phyloP scores from a whole-genome alignment of 495 filamentous ascomycete genomes.

The Venustampulla echinocandica region DNA sequence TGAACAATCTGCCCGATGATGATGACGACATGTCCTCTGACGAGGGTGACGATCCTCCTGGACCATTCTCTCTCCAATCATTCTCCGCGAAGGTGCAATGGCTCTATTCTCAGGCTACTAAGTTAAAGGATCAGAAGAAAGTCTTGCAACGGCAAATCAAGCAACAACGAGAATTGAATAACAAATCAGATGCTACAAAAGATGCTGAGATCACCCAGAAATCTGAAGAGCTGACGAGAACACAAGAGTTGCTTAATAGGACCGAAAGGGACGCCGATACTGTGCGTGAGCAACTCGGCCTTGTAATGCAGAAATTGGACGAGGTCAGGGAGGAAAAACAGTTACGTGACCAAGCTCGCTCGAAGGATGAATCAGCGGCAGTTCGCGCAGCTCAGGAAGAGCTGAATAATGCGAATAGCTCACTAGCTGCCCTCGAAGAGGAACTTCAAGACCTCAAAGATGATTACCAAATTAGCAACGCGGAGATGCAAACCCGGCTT shows the following conservation, averaged over 20 bases:
- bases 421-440: constrained; percentile 36
- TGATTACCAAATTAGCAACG: constrained; percentile 24
- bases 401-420: constrained; percentile 39
- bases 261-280: constrained; percentile 40
- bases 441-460: constrained; percentile 32
- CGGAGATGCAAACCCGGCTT: constrained; percentile 23
- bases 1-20: constrained; percentile 35
- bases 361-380: constrained; percentile 28
- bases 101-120: constrained; percentile 53
- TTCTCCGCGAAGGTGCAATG: constrained; percentile 72
- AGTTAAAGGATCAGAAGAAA: constrained; percentile 73
- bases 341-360: constrained; percentile 21
- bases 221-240: constrained; percentile 45
- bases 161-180: constrained; percentile 84
- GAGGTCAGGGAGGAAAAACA: constrained; percentile 27
- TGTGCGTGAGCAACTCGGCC: constrained; percentile 35
- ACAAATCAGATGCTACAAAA: constrained; percentile 51
- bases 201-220: constrained; percentile 43
- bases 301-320: constrained; percentile 46
- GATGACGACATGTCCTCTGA: constrained; percentile 39
- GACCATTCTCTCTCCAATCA: constrained; percentile 55
- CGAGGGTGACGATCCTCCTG: constrained; percentile 36
- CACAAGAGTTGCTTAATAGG: constrained; percentile 38
- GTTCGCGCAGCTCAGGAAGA: constrained; percentile 36
- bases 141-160: constrained; percentile 83